Evolutionary conservation across 805 yeast genomes (phyloP).

Genomic region (Hanseniaspora singularis): DNA sequence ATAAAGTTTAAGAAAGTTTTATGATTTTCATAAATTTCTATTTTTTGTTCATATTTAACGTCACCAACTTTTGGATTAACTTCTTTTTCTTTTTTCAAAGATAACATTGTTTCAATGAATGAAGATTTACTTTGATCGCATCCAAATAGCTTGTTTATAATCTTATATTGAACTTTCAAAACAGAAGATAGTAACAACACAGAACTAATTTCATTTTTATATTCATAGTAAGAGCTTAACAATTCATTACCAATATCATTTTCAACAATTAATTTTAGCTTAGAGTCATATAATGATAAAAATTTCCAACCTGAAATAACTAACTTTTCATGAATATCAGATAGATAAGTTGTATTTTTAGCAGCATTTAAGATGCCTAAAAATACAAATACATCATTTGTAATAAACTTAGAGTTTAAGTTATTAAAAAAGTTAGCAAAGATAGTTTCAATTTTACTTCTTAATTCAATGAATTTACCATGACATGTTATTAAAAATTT

Average conservation of each 20-base stretch:
- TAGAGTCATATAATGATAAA: conserved; percentile 2
- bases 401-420: conserved; percentile 12
- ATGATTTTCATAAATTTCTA: conserved; percentile 30
- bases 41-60: conserved; percentile 28
- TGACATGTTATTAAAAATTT: conserved; percentile 25
- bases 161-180: conserved; percentile 21
- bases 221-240: conserved; percentile 21
- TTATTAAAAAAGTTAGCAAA: conserved; percentile 17
- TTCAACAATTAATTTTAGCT: conserved; percentile 8
- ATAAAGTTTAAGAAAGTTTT: conserved; percentile 28
- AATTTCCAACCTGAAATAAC: conserved; percentile 11
- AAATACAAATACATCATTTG: conserved; percentile 15
- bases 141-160: conserved; percentile 17
- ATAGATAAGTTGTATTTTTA: conserved; percentile 12
- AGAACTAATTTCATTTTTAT: conserved; percentile 24
- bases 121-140: conserved; percentile 15
- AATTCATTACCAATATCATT: conserved; percentile 14
- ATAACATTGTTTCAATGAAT: conserved; percentile 15
- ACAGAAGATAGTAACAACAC: conserved; percentile 21
- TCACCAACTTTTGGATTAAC: conserved; percentile 19
- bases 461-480: conserved; percentile 24
- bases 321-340: conserved; percentile 11
- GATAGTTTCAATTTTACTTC: conserved; percentile 16
- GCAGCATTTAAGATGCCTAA: conserved; percentile 31
- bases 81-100: conserved; percentile 19